Evolutionary conservation across 2,329 filamentous ascomycete species (phyloP), one percentile per base, ranked within the genome.

Genomic region (Didymellaceae sp.): DNA sequence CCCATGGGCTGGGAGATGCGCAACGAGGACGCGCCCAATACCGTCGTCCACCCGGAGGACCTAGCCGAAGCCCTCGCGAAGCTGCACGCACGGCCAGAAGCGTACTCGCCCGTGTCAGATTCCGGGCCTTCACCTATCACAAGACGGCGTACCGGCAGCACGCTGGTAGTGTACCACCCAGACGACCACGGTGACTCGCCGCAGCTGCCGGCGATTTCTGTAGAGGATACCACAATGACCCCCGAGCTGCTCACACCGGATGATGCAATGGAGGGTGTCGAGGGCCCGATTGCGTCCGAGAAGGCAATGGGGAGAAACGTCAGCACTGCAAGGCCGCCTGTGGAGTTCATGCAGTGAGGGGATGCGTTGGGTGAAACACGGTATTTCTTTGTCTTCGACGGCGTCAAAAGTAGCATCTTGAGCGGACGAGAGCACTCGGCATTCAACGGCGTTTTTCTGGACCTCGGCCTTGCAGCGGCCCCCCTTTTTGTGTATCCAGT

Each of bases 1-100:
- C 85, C 85, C 2, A 81, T 85, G 67, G 85, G 85, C 38, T 87
- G 85, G 85, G 81, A 84, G 67, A 78, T 84, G 74, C 78, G 79
- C 53, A 78, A 81, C 48, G 85, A 87, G 65, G 84, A 83, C 20
- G 81, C 84, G 9, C 85, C 85, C 5, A 87, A 87, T 70, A 86
- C 83, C 70, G 80, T 86, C 49, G 84, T 86, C 7, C 83, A 86
- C 61, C 83, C 85, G 0, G 79, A 81, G 45, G 85, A 87, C 63
- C 74, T 87, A 31, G 82, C 82, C 0, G 67, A 73, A 2, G 85
- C 85, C 13, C 68, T 87, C 42, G 74, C 79, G 13, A 79, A 76
- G 51, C 68, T 87, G 45, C 78, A 79, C 34, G 77, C 78, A 3
- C 64, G 62, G 34, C 38, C 54, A 1, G 67, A 72, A n/a, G 50